Conservation (phyloP, 2,329 filamentous ascomycete genomes). For the Coleophoma crateriformis region DNA sequence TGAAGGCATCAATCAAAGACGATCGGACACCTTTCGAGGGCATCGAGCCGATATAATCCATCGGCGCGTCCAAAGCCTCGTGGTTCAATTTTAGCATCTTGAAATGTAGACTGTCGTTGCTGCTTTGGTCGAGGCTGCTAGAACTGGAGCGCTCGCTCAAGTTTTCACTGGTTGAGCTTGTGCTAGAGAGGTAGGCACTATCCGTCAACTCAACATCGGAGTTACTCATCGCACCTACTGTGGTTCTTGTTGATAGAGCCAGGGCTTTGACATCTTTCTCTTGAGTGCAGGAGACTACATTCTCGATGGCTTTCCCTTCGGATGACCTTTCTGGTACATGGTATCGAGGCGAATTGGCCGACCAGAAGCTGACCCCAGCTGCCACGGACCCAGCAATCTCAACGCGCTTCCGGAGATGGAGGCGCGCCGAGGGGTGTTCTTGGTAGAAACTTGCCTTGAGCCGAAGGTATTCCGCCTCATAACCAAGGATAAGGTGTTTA, state of each 20-base stretch:
- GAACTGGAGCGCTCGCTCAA: neutral
- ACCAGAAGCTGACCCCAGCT: neutral
- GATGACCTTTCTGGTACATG: neutral
- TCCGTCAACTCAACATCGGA: neutral
- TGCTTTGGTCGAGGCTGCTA: neutral
- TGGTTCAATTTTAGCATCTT: neutral
- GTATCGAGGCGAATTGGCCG: neutral
- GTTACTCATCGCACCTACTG: no score
- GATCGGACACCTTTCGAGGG: neutral
- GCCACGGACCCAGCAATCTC: neutral
- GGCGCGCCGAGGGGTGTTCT: neutral
- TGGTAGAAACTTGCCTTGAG: neutral
- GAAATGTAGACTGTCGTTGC: neutral
- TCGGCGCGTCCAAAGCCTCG: neutral
- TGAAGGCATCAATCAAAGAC: neutral
- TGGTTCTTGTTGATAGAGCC: neutral
- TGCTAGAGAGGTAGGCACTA: neutral
- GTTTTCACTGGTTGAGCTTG: neutral
- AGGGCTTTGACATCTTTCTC: neutral
- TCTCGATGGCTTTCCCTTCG: neutral
- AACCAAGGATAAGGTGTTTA: neutral
- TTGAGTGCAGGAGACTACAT: neutral
- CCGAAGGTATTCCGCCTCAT: neutral
- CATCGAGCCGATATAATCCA: neutral
- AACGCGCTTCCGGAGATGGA: neutral